These are phyloP conservation scores for Castanopsis chinensis DNA, from an alignment of 306 rosid species.

Conservation along the genomic window DNA sequence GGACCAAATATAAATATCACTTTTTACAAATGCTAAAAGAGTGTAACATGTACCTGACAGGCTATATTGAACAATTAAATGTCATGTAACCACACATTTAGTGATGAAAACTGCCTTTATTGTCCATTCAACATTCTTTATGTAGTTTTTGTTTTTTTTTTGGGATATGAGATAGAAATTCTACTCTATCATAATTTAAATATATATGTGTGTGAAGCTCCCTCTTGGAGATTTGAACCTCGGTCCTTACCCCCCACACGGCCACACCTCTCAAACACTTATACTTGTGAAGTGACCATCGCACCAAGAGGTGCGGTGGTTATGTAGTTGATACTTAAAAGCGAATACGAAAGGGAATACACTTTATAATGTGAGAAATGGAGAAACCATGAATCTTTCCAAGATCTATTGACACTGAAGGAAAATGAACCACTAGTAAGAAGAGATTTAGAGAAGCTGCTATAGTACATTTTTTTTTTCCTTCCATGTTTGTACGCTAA, in stretches of 20 bases:
- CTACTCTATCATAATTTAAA: no score
- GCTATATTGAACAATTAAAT: background rate
- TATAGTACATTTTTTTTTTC: background rate
- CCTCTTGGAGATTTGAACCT: no score
- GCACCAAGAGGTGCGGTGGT: no score
- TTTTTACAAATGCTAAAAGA: background rate
- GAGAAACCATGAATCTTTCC: background rate
- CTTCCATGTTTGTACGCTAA: background rate
- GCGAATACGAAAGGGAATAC: no score
- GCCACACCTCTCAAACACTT: no score
- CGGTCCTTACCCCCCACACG: fast-evolving
- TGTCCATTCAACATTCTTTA: background rate
- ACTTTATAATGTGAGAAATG: background rate
- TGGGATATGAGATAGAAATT: no score
- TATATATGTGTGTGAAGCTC: fast-evolving
- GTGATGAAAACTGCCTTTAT: background rate
- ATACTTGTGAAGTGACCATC: no score
- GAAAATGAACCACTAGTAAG: background rate
- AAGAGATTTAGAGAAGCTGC: background rate
- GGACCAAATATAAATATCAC: background rate
- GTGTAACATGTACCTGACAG: background rate
- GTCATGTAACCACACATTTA: background rate
- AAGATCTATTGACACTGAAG: background rate
- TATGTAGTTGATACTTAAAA: background rate
- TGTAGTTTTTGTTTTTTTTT: no score